These are phyloP conservation scores for Malus orientalis DNA, from an alignment of 306 rosid genomes.

Conservation along the genomic window DNA sequence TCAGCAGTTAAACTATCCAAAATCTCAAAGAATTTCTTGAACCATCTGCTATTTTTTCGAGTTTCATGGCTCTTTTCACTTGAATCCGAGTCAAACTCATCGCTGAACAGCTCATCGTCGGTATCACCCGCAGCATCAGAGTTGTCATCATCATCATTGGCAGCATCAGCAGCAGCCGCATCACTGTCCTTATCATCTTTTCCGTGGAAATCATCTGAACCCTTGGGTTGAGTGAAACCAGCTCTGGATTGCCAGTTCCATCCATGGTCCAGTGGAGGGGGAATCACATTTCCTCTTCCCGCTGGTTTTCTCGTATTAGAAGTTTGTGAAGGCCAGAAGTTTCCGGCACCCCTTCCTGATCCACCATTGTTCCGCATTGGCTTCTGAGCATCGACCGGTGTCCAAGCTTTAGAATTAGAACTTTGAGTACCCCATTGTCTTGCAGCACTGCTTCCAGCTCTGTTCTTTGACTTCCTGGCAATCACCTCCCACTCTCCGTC, in stretches of 20 bases:
- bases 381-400: neutral
- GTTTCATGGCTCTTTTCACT: constrained; percentile 34
- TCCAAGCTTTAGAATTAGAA: neutral
- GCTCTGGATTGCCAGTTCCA: constrained; percentile 1
- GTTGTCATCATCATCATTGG: constrained; percentile 18
- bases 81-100: constrained; percentile 27
- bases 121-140: constrained; percentile 29
- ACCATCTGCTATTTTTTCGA: constrained; percentile 50
- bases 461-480: constrained; percentile 54
- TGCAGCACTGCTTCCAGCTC: constrained; percentile 46
- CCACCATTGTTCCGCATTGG: neutral
- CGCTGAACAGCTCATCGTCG: constrained; percentile 13
- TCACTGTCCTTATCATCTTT: constrained; percentile 26
- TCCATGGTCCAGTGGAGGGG: constrained; percentile 66
- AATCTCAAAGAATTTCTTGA: constrained; percentile 44
- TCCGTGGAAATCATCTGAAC: constrained; percentile 21
- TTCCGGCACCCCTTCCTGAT: constrained; percentile 1
- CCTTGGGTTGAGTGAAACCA: constrained; percentile 12
- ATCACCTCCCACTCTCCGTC: constrained; percentile 68
- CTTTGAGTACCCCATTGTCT: constrained; percentile 12
- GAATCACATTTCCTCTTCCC: constrained; percentile 47
- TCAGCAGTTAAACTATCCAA: constrained; percentile 45
- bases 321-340: constrained; percentile 18
- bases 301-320: constrained; percentile 35
- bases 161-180: constrained; percentile 3